These are phyloP conservation scores for Pisolithus marmoratus DNA, from an alignment of 768 basidiomycete species.

Conservation along the genomic window DNA sequence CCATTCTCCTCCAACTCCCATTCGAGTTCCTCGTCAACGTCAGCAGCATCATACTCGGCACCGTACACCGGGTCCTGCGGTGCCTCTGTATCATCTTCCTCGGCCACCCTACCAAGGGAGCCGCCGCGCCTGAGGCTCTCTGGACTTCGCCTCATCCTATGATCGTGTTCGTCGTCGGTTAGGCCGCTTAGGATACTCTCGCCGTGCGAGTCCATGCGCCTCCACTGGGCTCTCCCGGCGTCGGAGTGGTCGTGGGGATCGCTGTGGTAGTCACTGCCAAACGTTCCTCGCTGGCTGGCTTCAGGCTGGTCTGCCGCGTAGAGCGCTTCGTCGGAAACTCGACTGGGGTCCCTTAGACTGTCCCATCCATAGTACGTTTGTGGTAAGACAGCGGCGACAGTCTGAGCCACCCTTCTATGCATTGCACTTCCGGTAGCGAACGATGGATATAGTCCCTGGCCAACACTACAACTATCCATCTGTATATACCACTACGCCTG, in stretches of 20 bases:
- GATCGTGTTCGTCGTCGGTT: slow-evolving; percentile 18
- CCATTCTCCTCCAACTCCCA: slow-evolving; percentile 45
- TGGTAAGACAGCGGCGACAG: slow-evolving; percentile 23
- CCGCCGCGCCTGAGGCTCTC: slow-evolving; percentile 28
- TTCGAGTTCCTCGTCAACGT: slow-evolving; percentile 40
- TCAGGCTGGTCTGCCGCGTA: neutral
- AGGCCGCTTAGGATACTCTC: slow-evolving; percentile 29
- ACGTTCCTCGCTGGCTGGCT: slow-evolving; percentile 5
- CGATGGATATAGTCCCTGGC: neutral
- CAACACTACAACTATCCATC: slow-evolving; percentile 10
- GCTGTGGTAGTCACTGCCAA: slow-evolving; percentile 18
- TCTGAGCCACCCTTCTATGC: slow-evolving; percentile 29
- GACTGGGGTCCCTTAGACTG: slow-evolving; percentile 15
- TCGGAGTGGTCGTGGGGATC: slow-evolving; percentile 14
- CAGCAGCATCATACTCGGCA: slow-evolving; percentile 20
- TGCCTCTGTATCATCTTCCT: slow-evolving; percentile 26
- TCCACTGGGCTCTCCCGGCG: slow-evolving; percentile 21
- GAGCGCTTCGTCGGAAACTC: slow-evolving; percentile 9
- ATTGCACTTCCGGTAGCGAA: slow-evolving; percentile 9
- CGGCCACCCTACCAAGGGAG: slow-evolving; percentile 33
- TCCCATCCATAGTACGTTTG: slow-evolving; percentile 14
- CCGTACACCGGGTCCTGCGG: slow-evolving; percentile 8
- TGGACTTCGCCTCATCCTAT: slow-evolving; percentile 27
- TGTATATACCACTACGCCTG: slow-evolving; percentile 11
- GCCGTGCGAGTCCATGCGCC: slow-evolving; percentile 26